Conservation (phyloP, 768 basidiomycete species). For the Trichaptum fuscoviolaceum region DNA sequence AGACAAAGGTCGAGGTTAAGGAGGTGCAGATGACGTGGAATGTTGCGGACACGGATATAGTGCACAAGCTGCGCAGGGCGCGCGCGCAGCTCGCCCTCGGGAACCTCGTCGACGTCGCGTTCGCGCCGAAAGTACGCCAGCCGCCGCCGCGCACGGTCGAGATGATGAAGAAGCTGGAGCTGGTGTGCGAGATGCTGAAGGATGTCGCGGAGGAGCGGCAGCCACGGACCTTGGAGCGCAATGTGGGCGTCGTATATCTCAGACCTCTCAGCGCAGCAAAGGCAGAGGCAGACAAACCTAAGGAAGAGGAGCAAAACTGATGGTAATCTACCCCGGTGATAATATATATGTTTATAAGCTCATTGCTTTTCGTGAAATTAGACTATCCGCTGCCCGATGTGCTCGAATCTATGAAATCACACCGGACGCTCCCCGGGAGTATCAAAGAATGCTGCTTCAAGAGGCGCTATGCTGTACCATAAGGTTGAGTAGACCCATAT, state of each 20-base stretch:
- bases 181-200: conserved; percentile 35
- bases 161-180: conserved; percentile 40
- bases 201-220: conserved; percentile 55
- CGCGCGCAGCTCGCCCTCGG: conserved; percentile 56
- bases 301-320: background rate
- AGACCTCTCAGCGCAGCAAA: conserved; percentile 25
- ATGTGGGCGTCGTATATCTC: conserved; percentile 38
- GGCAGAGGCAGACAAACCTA: background rate
- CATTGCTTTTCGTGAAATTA: background rate
- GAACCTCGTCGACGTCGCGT: conserved; percentile 48
- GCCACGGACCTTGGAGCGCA: conserved; percentile 32
- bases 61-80: conserved; percentile 60
- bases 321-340: background rate
- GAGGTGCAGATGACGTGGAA: conserved; percentile 73
- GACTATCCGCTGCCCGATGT: no score
- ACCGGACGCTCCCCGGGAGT: no score
- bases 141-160: conserved; percentile 30
- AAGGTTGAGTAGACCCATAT: no score
- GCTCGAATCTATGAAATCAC: no score
- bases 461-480: no score
- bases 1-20: conserved; percentile 38
- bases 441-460: no score
- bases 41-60: conserved; percentile 50
- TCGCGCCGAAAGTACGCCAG: conserved; percentile 44
- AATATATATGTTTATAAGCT: background rate